These are phyloP conservation scores for Adansonia grandidieri DNA, from an alignment of 441 rosid species.

Conservation along the genomic window DNA sequence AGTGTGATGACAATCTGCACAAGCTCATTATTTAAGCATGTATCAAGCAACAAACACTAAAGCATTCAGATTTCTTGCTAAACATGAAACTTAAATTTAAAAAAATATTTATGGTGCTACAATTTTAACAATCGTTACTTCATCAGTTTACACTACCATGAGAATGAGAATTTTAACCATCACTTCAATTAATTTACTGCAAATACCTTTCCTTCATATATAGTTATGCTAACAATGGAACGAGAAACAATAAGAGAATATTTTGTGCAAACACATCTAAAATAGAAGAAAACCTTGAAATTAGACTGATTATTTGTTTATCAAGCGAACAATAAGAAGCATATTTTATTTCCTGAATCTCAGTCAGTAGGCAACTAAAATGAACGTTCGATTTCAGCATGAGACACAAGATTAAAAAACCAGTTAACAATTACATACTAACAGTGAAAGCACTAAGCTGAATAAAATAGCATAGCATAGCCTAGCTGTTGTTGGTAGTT, in stretches of 20 bases:
- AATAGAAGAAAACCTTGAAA: slow-evolving; percentile 4
- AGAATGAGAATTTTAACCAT: background rate
- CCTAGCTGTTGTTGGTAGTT: slow-evolving; percentile 11
- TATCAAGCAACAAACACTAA: slow-evolving; percentile 15
- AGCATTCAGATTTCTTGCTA: slow-evolving; percentile 19
- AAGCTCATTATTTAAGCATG: slow-evolving; percentile 25
- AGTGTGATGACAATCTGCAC: slow-evolving; percentile 94
- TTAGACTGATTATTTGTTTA: slow-evolving; percentile 1
- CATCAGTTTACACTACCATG: slow-evolving; percentile 11
- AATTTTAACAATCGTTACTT: background rate
- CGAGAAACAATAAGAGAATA: background rate
- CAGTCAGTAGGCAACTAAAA: background rate
- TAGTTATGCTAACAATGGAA: background rate
- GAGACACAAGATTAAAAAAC: background rate
- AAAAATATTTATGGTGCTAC: background rate
- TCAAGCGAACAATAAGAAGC: background rate
- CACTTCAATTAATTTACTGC: background rate
- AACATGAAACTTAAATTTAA: slow-evolving; percentile 20
- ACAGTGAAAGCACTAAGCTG: background rate
- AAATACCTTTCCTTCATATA: background rate
- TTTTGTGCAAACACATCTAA: background rate
- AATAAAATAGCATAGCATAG: background rate
- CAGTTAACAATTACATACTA: background rate
- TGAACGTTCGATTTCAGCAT: slow-evolving; percentile 13
- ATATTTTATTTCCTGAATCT: background rate